phyloP scores from a whole-genome alignment of 768 basidiomycete species.

The Russula lepida region DNA sequence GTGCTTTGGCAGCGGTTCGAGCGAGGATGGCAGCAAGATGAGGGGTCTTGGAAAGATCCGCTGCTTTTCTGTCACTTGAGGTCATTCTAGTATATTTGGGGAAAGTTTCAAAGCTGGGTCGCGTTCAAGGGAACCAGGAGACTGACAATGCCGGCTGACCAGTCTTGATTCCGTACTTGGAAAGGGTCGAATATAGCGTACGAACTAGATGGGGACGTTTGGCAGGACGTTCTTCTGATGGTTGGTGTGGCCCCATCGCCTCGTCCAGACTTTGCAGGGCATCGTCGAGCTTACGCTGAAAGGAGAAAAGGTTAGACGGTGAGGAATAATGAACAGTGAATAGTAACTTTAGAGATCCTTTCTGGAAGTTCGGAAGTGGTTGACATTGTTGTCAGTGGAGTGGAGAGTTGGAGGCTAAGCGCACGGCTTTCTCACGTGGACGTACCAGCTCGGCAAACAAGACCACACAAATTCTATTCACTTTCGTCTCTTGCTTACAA shows the following conservation, averaged over 20 bases:
- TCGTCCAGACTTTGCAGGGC: constrained; percentile 65
- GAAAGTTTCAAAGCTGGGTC: constrained; percentile 6
- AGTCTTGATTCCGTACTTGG: constrained; percentile 64
- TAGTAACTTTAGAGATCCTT: constrained; percentile 2
- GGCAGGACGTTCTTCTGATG: constrained; percentile 31
- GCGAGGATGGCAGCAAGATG: constrained; percentile 63
- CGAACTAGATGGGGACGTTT: constrained; percentile 46
- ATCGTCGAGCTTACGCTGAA: constrained; percentile 73
- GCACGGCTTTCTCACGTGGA: neutral
- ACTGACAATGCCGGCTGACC: constrained; percentile 37
- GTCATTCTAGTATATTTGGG: constrained; percentile 10
- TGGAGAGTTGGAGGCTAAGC: neutral
- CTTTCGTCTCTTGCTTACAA: neutral
- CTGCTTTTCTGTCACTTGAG: constrained; percentile 24
- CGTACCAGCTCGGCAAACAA: neutral
- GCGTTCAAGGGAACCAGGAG: neutral
- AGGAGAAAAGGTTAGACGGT: neutral
- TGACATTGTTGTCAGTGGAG: constrained; percentile 3
- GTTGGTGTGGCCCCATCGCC: constrained; percentile 38
- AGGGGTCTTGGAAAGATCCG: constrained; percentile 46
- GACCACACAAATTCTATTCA: neutral
- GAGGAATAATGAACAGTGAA: neutral
- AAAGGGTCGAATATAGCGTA: constrained; percentile 68
- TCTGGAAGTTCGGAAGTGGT: neutral
- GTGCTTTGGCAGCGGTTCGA: constrained; percentile 52